Percentiles rank a stretch among this genome's conserved stretches.
These are phyloP conservation scores for Trichoderma sp. DNA, from an alignment of 2,329 filamentous ascomycete species.

Conservation along the genomic window DNA sequence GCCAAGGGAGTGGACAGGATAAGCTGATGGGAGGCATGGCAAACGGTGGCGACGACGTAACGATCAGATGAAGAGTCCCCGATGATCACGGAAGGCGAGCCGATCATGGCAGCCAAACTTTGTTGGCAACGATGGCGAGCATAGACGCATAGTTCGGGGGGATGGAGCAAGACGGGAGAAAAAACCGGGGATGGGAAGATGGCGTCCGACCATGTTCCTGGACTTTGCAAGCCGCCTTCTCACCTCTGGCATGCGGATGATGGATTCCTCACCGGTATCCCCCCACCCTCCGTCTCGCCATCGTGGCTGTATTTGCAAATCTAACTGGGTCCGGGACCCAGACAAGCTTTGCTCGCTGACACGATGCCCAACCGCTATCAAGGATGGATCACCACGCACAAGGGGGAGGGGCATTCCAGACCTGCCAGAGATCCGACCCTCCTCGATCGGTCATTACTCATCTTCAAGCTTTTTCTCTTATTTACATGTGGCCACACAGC, in stretches of 20 bases:
- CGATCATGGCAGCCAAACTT: background rate
- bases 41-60: background rate
- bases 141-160: background rate
- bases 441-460: slow-evolving; percentile 6
- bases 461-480: slow-evolving; percentile 4
- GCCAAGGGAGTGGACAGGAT: background rate
- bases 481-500: slow-evolving; percentile 5
- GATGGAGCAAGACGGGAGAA: slow-evolving; percentile 2
- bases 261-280: slow-evolving; percentile 15
- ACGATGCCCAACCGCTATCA: slow-evolving; percentile 14
- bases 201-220: slow-evolving; percentile 11
- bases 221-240: background rate
- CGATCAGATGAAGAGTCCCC: background rate
- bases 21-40: background rate
- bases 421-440: slow-evolving; percentile 1
- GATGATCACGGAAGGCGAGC: slow-evolving; percentile 11
- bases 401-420: slow-evolving; percentile 6
- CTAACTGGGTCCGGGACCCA: slow-evolving; percentile 16
- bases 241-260: slow-evolving; percentile 15
- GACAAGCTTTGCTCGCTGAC: slow-evolving; percentile 19
- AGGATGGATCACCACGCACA: slow-evolving; percentile 16
- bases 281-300: slow-evolving; percentile 18
- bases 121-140: background rate
- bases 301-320: slow-evolving; percentile 20
- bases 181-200: slow-evolving; percentile 11